phyloP scores from a whole-genome alignment of 202 grass and related monocot genomes.

The Setaria italica region DNA sequence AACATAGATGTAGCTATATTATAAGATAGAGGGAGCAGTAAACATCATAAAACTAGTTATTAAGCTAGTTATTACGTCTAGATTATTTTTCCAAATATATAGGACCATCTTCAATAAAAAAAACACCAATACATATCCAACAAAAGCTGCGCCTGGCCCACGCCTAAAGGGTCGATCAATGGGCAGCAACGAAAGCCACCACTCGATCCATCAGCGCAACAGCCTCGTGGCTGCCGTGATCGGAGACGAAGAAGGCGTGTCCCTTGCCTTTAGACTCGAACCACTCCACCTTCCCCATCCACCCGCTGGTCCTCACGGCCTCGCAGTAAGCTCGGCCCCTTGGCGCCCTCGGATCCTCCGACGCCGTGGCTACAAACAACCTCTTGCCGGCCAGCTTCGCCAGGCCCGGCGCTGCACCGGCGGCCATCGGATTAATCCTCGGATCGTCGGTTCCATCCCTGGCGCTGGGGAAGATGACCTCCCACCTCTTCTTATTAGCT shows the following conservation, averaged over 20 bases:
- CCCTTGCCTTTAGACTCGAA: conserved; percentile 46
- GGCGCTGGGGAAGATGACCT: conserved; percentile 44
- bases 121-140: no score
- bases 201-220: conserved; percentile 58
- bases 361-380: conserved; percentile 64
- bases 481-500: conserved; percentile 44
- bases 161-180: not conserved
- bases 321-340: conserved; percentile 61
- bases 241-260: conserved; percentile 51
- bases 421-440: conserved; percentile 68
- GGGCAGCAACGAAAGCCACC: conserved; percentile 42
- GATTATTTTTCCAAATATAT: no score
- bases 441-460: conserved; percentile 51
- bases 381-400: conserved; percentile 47
- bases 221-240: conserved; percentile 33
- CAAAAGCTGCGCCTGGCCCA: no score
- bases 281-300: conserved; percentile 51
- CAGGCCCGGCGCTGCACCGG: conserved; percentile 42
- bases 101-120: no score
- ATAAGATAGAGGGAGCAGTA: no score
- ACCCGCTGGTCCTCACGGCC: conserved; percentile 54
- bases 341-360: conserved; percentile 45
- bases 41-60: no score
- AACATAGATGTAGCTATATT: no score
- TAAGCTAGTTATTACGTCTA: no score